phyloP scores from a whole-genome alignment of 202 grass and related monocot species.

The Panicum virgatum region DNA sequence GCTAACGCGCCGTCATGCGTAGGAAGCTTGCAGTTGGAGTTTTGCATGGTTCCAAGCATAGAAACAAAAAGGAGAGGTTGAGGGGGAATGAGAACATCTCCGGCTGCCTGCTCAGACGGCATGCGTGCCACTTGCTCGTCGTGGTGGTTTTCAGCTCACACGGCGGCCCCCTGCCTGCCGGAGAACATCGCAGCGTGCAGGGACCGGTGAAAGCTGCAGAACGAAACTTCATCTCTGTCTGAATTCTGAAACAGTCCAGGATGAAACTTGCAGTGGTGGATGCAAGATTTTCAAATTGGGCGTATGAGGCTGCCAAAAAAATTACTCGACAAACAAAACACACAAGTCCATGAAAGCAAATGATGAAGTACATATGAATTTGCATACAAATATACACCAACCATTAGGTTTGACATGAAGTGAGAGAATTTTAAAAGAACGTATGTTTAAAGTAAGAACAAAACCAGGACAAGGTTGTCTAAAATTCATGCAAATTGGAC shows the following conservation, averaged over 20 bases:
- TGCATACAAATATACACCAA: no score
- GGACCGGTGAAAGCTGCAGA: neutral
- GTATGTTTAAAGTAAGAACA: no score
- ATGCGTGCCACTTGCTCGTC: neutral
- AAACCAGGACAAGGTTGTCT: no score
- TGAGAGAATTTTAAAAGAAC: no score
- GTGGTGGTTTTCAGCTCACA: slow-evolving; percentile 29
- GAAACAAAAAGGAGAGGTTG: neutral
- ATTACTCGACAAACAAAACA: no score
- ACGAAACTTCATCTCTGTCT: neutral
- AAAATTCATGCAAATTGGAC: no score
- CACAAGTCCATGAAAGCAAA: no score
- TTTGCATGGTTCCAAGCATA: slow-evolving; percentile 31
- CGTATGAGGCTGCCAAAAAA: no score
- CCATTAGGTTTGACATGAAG: no score
- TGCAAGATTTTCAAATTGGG: no score
- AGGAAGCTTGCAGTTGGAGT: slow-evolving; percentile 33
- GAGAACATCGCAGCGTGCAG: neutral
- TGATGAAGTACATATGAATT: no score
- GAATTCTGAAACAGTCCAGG: slow-evolving; percentile 1
- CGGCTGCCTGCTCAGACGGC: neutral
- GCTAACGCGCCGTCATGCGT: slow-evolving; percentile 7
- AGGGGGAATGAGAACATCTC: neutral
- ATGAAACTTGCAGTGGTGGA: no score
- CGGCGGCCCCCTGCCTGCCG: neutral